Evolutionary conservation across 345 rosid species (phyloP).

Genomic region (Noccaea caerulescens): DNA sequence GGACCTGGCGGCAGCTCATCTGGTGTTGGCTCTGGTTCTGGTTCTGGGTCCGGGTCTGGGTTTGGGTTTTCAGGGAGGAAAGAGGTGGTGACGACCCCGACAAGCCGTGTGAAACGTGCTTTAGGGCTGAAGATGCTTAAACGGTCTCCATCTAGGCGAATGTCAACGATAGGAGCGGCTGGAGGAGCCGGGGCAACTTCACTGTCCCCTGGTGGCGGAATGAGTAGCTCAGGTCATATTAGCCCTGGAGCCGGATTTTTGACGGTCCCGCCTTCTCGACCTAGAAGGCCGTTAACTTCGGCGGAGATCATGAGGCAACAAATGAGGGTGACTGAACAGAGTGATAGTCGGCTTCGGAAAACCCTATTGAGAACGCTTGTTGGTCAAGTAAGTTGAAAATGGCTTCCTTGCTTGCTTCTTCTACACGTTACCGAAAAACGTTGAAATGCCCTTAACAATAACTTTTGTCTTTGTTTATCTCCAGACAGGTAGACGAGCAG

Average conservation of each 20-base stretch:
- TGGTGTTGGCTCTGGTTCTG: conserved; percentile 32
- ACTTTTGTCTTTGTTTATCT: neutral
- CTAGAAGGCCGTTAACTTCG: conserved; percentile 75
- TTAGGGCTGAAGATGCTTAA: conserved; percentile 77
- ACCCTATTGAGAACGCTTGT: conserved; percentile 87
- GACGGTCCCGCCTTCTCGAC: conserved; percentile 53
- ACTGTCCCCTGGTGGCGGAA: conserved; percentile 51
- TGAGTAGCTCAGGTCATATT: conserved; percentile 27
- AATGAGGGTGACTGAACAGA: conserved; percentile 88
- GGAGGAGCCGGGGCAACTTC: conserved; percentile 50
- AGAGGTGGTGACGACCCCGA: conserved; percentile 79
- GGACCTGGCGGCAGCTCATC: conserved; percentile 31
- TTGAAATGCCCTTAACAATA: neutral
- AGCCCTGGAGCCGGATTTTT: conserved; percentile 49
- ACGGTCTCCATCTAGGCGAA: conserved; percentile 72
- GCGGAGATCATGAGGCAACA: conserved; percentile 97
- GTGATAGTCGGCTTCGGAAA: conserved; percentile 80
- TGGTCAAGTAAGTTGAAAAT: conserved; percentile 71
- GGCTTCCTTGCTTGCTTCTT: neutral
- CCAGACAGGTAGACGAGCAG: conserved; percentile 80
- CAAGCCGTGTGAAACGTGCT: conserved; percentile 73
- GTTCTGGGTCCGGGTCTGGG: conserved; percentile 4
- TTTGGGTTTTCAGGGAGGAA: conserved; percentile 57
- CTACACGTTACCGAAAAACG: conserved; percentile 11
- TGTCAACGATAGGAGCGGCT: conserved; percentile 46